These are phyloP conservation scores for Sclerotinia trifoliorum DNA, from an alignment of 2,329 filamentous ascomycete species.

Conservation along the genomic window DNA sequence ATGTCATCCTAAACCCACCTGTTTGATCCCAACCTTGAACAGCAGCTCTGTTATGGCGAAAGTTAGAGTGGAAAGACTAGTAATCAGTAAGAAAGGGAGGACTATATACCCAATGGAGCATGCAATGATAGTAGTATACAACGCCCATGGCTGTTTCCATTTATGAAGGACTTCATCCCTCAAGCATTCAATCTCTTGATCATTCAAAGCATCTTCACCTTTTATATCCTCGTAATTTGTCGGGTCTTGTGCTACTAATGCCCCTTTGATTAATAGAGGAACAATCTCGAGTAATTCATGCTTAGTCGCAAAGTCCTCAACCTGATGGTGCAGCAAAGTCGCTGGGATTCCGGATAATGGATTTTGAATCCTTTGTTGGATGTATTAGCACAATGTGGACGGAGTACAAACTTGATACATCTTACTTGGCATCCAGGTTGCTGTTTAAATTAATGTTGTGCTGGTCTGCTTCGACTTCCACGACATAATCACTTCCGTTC, in stretches of 20 bases:
- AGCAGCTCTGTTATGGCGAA: conserved; percentile 47
- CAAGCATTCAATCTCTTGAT: conserved; percentile 57
- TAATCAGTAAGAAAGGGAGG: conserved; percentile 59
- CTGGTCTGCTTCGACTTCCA: conserved; percentile 9
- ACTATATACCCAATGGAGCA: conserved; percentile 59
- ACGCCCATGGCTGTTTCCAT: conserved; percentile 64
- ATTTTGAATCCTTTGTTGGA: conserved; percentile 49
- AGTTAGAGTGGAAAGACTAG: conserved; percentile 54
- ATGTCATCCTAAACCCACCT: background rate
- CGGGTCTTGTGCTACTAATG: conserved; percentile 72
- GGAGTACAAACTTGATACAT: background rate
- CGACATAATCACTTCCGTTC: background rate
- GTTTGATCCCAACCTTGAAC: conserved; percentile 48
- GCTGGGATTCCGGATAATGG: conserved; percentile 55
- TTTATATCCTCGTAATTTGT: conserved; percentile 60
- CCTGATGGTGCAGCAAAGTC: conserved; percentile 51
- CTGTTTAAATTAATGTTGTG: conserved; percentile 15
- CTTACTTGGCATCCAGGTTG: conserved; percentile 21
- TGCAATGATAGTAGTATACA: conserved; percentile 27
- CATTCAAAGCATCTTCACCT: conserved; percentile 48
- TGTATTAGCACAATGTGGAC: background rate
- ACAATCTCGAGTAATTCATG: conserved; percentile 59
- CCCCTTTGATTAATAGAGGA: conserved; percentile 63
- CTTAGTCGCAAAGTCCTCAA: conserved; percentile 58
- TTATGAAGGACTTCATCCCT: conserved; percentile 63